Percentiles rank a stretch among this genome's conserved stretches.
phyloP scores from a whole-genome alignment of 768 basidiomycete species.

The Pisolithus sp. region DNA sequence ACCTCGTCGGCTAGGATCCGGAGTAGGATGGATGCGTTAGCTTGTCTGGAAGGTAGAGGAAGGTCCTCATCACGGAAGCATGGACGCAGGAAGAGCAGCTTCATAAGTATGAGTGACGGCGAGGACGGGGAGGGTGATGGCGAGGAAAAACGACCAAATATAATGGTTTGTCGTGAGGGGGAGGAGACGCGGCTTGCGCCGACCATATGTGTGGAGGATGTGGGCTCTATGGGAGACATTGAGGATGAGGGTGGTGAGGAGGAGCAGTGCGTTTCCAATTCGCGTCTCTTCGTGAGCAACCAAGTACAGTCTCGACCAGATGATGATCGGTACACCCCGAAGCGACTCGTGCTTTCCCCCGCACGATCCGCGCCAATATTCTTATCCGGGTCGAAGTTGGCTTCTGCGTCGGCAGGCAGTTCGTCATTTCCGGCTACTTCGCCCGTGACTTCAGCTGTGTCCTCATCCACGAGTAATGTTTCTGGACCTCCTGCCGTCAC shows the following conservation, averaged over 20 bases:
- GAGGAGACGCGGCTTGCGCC: slow-evolving; percentile 3
- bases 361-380: background rate
- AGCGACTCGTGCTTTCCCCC: background rate
- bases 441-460: slow-evolving; percentile 5
- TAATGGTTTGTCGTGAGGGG: background rate
- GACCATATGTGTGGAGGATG: slow-evolving; percentile 16
- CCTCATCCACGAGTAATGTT: slow-evolving; percentile 3
- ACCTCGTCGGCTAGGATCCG: slow-evolving; percentile 40
- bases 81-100: slow-evolving; percentile 35
- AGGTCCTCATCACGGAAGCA: slow-evolving; percentile 4
- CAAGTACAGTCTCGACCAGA: background rate
- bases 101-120: slow-evolving; percentile 66
- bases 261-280: slow-evolving; percentile 9
- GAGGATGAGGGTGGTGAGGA: slow-evolving; percentile 28
- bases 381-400: background rate
- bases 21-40: slow-evolving; percentile 57
- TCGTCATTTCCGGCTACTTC: background rate
- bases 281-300: slow-evolving; percentile 9
- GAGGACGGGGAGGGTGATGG: slow-evolving; percentile 30
- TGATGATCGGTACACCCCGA: background rate
- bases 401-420: background rate
- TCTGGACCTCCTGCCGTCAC: background rate
- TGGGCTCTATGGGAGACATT: slow-evolving; percentile 20
- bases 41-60: slow-evolving; percentile 54
- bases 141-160: background rate